Evolutionary conservation across 148 eudicot genomes (phyloP).

Genomic region (Heliamphora exappendiculata): DNA sequence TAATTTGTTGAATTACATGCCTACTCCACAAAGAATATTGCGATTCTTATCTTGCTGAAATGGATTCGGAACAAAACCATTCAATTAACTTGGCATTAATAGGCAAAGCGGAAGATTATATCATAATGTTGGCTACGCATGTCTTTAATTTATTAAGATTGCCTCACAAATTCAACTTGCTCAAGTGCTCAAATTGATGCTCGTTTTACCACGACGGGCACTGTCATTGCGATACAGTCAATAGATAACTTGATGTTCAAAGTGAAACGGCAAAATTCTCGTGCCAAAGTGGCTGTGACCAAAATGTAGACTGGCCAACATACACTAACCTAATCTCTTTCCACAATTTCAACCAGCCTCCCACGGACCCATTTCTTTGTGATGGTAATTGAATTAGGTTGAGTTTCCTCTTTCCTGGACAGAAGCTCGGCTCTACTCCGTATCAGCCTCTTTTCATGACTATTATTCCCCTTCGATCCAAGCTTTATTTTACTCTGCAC

Average conservation of each 20-base stretch:
- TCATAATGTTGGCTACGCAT: not conserved
- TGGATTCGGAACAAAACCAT: not conserved
- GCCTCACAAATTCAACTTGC: too few relatives aligned
- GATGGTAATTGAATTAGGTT: slow-evolving; percentile 9
- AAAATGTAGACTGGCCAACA: not conserved
- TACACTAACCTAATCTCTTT: slow-evolving; percentile 23
- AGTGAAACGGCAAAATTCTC: not conserved
- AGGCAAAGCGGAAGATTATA: not conserved
- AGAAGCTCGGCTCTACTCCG: slow-evolving; percentile 18
- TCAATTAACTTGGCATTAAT: not conserved
- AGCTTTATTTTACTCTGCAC: slow-evolving; percentile 5
- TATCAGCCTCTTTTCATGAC: slow-evolving; percentile 11
- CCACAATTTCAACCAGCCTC: slow-evolving; percentile 66
- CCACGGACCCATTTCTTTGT: slow-evolving; percentile 86
- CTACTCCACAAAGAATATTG: not conserved
- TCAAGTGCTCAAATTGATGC: too few relatives aligned
- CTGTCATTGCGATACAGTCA: too few relatives aligned
- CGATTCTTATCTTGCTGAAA: not conserved
- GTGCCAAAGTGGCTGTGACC: not conserved
- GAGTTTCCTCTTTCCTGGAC: slow-evolving; percentile 15
- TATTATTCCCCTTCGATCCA: slow-evolving; percentile 26
- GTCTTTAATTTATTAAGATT: too few relatives aligned
- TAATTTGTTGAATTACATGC: too few relatives aligned
- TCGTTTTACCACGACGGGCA: too few relatives aligned
- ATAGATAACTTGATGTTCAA: not conserved